Percentiles rank a stretch among this genome's conserved stretches.
These are phyloP conservation scores for Spiraea crenata DNA, from an alignment of 331 rosid species.

Conservation along the genomic window DNA sequence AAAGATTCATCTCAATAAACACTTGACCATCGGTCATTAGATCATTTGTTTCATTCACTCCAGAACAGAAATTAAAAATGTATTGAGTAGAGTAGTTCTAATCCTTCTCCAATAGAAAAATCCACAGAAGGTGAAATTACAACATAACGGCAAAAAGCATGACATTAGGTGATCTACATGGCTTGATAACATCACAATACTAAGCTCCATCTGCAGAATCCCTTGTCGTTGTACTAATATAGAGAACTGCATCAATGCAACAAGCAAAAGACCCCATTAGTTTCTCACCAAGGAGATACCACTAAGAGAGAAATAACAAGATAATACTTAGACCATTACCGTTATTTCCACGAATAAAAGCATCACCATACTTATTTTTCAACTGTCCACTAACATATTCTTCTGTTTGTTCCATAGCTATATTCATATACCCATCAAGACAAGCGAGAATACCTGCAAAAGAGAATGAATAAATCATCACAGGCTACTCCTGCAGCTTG, in stretches of 20 bases:
- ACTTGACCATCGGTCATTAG: background rate
- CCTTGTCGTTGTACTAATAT: conserved; percentile 92
- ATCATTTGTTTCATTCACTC: conserved; percentile 7
- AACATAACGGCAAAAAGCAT: conserved; percentile 1
- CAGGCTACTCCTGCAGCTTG: background rate
- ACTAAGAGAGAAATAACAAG: background rate
- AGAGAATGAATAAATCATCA: conserved; percentile 4
- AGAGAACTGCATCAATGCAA: conserved; percentile 65
- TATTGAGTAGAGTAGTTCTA: background rate
- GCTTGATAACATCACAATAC: conserved; percentile 7
- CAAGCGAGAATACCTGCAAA: conserved; percentile 60
- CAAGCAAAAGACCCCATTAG: conserved; percentile 2
- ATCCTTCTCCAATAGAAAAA: conserved; percentile 2
- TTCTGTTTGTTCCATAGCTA: conserved; percentile 93
- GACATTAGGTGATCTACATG: background rate
- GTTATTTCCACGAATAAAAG: conserved; percentile 95
- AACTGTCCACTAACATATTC: conserved; percentile 92
- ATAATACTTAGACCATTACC: conserved; percentile 39
- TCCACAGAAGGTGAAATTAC: conserved; percentile 12
- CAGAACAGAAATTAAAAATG: background rate
- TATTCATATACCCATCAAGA: conserved; percentile 65
- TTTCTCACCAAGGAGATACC: background rate
- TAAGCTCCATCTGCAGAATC: conserved; percentile 84
- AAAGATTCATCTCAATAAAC: background rate
- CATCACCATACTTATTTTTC: conserved; percentile 95